phyloP scores from a whole-genome alignment of 1,139 yeast species.

The Scheffersomyces illinoinensis region DNA sequence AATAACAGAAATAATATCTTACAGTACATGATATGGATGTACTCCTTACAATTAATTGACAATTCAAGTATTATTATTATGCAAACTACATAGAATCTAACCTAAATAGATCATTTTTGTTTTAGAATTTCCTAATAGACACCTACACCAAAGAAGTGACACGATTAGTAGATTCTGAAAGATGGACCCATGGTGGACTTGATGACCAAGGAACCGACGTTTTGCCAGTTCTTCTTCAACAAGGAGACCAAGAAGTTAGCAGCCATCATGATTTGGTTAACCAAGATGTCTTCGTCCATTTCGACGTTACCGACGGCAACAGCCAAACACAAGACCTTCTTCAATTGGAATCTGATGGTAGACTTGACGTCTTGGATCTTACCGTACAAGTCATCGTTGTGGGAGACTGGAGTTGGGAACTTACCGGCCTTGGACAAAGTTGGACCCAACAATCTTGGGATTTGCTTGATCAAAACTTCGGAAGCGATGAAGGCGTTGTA shows the following conservation, averaged over 20 bases:
- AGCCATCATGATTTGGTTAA: conserved; percentile 98
- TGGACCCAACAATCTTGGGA: conserved; percentile 99
- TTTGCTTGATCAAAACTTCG: conserved; percentile 98
- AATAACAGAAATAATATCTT: too few relatives aligned
- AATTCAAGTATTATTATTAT: not conserved
- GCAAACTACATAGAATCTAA: not conserved
- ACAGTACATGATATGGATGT: too few relatives aligned
- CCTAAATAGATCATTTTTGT: not conserved
- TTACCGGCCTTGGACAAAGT: conserved; percentile 99
- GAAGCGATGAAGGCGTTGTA: conserved; percentile 99
- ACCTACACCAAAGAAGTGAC: conserved; percentile 9
- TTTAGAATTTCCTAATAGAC: conserved; percentile 1
- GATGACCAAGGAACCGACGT: conserved; percentile 98
- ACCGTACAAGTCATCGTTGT: conserved; percentile 94
- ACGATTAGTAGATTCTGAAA: conserved; percentile 92
- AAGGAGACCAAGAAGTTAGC: conserved; percentile 99
- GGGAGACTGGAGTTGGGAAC: conserved; percentile 99
- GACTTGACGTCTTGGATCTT: conserved; percentile 98
- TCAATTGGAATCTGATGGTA: conserved; percentile 99
- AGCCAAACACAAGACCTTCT: conserved; percentile 89
- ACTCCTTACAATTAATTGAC: not conserved
- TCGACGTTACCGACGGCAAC: conserved; percentile 98
- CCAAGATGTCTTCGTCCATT: conserved; percentile 96
- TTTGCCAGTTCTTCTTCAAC: conserved; percentile 99
- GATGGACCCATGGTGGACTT: conserved; percentile 99